Conservation (phyloP, 768 basidiomycete species). For the Collybia sp. region DNA sequence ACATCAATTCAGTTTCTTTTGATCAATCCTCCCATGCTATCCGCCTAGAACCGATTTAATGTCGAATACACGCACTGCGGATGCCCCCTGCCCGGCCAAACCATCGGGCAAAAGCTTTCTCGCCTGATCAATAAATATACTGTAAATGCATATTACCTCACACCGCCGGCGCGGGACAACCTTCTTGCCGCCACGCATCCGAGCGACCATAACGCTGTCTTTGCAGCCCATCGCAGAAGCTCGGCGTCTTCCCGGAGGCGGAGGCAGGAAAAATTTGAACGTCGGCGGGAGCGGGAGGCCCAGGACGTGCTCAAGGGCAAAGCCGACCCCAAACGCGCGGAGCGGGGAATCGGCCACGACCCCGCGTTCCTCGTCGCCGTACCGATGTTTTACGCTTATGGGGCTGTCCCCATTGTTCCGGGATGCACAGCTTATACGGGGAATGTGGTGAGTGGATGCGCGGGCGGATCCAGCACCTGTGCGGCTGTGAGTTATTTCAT, state of each 20-base stretch:
- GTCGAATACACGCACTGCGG: conserved; percentile 51
- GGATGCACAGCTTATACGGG: conserved; percentile 14
- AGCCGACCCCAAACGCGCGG: conserved; percentile 4
- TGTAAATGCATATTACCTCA: conserved; percentile 22
- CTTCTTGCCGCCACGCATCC: conserved; percentile 47
- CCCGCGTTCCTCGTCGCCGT: conserved; percentile 28
- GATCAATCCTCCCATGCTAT: not conserved
- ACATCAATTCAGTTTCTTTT: not conserved
- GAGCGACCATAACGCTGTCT: conserved; percentile 40
- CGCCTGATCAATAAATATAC: conserved; percentile 17
- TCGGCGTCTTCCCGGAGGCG: conserved; percentile 10
- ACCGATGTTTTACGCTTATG: conserved; percentile 20
- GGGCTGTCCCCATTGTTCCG: not conserved
- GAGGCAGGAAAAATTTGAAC: conserved; percentile 18
- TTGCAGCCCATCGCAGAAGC: conserved; percentile 19
- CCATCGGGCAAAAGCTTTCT: conserved; percentile 32
- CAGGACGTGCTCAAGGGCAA: conserved; percentile 13
- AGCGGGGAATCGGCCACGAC: conserved; percentile 12
- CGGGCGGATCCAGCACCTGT: conserved; percentile 14
- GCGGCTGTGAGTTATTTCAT: conserved; percentile 9
- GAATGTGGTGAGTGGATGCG: conserved; percentile 6
- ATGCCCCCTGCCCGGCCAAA: conserved; percentile 40
- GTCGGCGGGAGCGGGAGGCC: conserved; percentile 17
- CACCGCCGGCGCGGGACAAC: conserved; percentile 22
- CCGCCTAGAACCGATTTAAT: conserved; percentile 33